phyloP scores from a whole-genome alignment of 2,329 filamentous ascomycete species.

The Plenodomus biglobosus region DNA sequence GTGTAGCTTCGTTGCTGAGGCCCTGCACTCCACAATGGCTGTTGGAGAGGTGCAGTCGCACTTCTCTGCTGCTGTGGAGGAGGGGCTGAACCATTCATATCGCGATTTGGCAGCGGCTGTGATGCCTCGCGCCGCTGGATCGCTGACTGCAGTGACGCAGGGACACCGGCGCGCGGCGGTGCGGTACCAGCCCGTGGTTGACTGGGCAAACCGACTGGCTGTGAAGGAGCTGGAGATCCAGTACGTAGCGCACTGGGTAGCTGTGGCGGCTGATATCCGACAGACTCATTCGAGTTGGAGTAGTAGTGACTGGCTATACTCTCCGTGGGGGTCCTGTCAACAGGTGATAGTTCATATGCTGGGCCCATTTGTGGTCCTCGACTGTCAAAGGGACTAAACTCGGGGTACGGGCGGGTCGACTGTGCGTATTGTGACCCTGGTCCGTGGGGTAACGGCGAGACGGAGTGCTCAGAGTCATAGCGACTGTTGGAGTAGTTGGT shows the following conservation, averaged over 20 bases:
- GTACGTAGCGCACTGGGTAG: constrained; percentile 29
- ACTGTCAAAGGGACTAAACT: constrained; percentile 39
- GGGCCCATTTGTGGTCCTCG: constrained; percentile 28
- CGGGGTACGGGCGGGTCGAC: constrained; percentile 23
- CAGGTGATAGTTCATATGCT: constrained; percentile 40
- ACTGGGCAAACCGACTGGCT: constrained; percentile 22
- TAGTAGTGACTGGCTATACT: constrained; percentile 21
- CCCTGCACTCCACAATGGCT: constrained; percentile 28
- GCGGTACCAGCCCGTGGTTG: constrained; percentile 20
- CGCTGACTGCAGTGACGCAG: constrained; percentile 37
- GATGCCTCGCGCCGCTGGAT: constrained; percentile 43
- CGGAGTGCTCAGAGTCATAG: constrained; percentile 24
- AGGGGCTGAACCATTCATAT: constrained; percentile 21
- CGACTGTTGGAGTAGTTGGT: constrained; percentile 29
- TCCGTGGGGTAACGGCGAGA: constrained; percentile 24
- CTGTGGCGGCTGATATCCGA: constrained; percentile 30
- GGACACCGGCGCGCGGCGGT: constrained; percentile 38
- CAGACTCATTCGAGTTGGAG: constrained; percentile 17
- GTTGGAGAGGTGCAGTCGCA: constrained; percentile 38
- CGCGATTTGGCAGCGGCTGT: constrained; percentile 34
- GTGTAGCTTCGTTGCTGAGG: constrained; percentile 24
- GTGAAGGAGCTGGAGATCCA: constrained; percentile 33
- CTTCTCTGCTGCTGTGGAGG: constrained; percentile 33
- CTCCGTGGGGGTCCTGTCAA: constrained; percentile 30
- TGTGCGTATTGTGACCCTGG: constrained; percentile 15